Evolutionary conservation across 2,329 filamentous ascomycete species (phyloP), one percentile per base, ranked within the genome.

Genomic region (Teratosphaeria destructans): DNA sequence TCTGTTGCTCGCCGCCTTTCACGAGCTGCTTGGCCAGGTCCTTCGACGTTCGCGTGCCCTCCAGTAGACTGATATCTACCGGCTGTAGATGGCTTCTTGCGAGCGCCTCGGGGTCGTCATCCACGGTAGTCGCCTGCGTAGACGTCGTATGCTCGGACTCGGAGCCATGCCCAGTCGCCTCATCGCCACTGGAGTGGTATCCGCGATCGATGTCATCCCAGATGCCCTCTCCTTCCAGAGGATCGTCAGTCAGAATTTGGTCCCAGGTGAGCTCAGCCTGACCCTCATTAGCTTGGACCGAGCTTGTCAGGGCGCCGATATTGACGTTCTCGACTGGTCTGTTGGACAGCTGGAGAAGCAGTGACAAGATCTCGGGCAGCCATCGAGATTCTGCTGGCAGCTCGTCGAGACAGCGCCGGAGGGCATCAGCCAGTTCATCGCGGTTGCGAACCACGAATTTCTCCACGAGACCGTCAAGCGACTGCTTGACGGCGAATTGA

Each of bases 321-420:
- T 85, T 81, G 0, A 89, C 84, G 57, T 90, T 86, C 57, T 86
- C 81, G 0, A 86, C 82, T 2, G 94, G 93, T 57, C 86, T 82
- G 66, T 96, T 86, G 1, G 93, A 93, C 0, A 97, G 82, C 62
- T 90, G 83, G 7, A 97, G 77, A 11, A 97, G 75, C 0, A 97
- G 74, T 56, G 88, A 85, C 14, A 97, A 76, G 14, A 89, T 79
- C 66, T 97, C 94, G 0, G 92, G 91, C 5, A 85, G 84, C 82
- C 84, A 93, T 73, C 85, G 85, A 52, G 80, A 80, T 14, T 74
- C 71, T 35, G 74, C 69, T 11, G 80, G 76, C 23, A 96, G 74
- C 61, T 85, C 82, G 47, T 81, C 75, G 14, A 90, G 72, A 39
- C 88, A 80, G 52, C 71, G 69, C 47, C 78, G 76, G 39, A 91